These are phyloP conservation scores for Chlorociboria aeruginascens DNA, from an alignment of 495 filamentous ascomycete species.

Conservation along the genomic window DNA sequence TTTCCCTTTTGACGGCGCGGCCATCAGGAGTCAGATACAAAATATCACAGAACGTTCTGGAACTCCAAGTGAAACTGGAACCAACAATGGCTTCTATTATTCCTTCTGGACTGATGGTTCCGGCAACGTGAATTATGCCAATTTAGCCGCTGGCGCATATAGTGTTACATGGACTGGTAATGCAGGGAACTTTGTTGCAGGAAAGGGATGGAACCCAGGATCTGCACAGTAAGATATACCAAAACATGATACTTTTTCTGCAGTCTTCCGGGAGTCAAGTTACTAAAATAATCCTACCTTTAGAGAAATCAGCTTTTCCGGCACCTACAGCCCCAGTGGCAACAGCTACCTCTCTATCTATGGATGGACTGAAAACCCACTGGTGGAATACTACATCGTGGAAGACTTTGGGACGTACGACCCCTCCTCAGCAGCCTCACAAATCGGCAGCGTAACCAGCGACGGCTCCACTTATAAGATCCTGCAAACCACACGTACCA, in stretches of 20 bases:
- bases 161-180: constrained; percentile 42
- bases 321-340: constrained; percentile 34
- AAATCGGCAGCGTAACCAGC: constrained; percentile 40
- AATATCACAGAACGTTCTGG: background rate
- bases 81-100: constrained; percentile 42
- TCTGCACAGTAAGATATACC: background rate
- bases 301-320: constrained; percentile 29
- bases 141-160: constrained; percentile 44
- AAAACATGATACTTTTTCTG: no score
- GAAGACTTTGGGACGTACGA: constrained; percentile 44
- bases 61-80: constrained; percentile 2
- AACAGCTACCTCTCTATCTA: constrained; percentile 46
- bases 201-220: constrained; percentile 27
- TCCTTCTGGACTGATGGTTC: constrained; percentile 55
- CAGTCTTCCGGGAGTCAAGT: no score
- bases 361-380: constrained; percentile 45
- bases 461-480: constrained; percentile 58
- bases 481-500: constrained; percentile 42
- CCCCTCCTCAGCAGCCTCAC: constrained; percentile 33
- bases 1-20: background rate
- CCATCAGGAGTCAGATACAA: background rate
- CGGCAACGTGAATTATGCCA: constrained; percentile 48
- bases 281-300: no score
- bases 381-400: constrained; percentile 51
- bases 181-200: constrained; percentile 52